Percentiles rank a stretch among this genome's conserved stretches.
These are phyloP conservation scores for Striga hermonthica DNA, from an alignment of 305 asterid genomes.

Conservation along the genomic window DNA sequence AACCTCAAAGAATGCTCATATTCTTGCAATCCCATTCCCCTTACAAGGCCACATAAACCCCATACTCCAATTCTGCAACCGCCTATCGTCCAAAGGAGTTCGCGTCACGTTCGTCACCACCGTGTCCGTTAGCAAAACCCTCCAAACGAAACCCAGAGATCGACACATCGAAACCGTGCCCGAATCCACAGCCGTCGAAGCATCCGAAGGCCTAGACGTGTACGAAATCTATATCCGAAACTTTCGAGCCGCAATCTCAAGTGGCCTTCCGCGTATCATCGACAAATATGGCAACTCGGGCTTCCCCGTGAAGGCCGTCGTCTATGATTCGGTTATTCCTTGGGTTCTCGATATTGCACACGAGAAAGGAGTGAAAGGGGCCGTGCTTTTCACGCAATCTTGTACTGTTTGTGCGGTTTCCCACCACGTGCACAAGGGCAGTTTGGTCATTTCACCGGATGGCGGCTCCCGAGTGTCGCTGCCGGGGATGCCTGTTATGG, in stretches of 20 bases:
- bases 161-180: constrained; percentile 36
- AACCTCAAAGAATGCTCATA: constrained; percentile 29
- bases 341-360: constrained; percentile 53
- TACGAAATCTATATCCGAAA: constrained; percentile 15
- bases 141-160: neutral
- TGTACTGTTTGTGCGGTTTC: constrained; percentile 37
- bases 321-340: constrained; percentile 44
- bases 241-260: constrained; percentile 25
- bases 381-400: constrained; percentile 45
- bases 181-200: constrained; percentile 20
- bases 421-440: constrained; percentile 43
- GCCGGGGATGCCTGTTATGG: constrained; percentile 43
- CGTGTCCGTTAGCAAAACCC: constrained; percentile 1
- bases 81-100: constrained; percentile 34
- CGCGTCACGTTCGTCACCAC: constrained; percentile 36
- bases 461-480: constrained; percentile 29
- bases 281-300: constrained; percentile 23
- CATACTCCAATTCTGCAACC: constrained; percentile 42
- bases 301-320: constrained; percentile 30
- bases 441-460: constrained; percentile 23
- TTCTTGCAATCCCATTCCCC: constrained; percentile 42
- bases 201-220: constrained; percentile 21
- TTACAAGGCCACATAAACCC: constrained; percentile 58
- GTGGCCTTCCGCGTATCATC: constrained; percentile 32
- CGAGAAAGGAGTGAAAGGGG: constrained; percentile 47